phyloP scores from a whole-genome alignment of 768 basidiomycete genomes.

The Boletus pseudopeckii region DNA sequence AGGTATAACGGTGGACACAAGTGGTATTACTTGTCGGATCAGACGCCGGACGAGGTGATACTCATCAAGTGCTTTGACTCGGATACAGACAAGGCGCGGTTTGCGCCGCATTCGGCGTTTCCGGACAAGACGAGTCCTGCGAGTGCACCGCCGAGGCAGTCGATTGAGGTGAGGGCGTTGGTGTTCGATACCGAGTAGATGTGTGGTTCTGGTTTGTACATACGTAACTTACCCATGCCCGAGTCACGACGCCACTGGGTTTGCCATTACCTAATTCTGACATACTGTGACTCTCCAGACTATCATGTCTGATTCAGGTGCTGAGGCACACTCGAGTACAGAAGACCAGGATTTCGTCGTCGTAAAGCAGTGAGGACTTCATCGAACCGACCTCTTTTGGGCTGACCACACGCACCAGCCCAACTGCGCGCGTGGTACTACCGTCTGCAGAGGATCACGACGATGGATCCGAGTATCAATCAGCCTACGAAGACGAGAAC shows the following conservation, averaged over 20 bases:
- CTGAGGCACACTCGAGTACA: conserved; percentile 4
- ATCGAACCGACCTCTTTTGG: not conserved
- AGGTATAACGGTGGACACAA: conserved; percentile 32
- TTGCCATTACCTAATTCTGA: conserved; percentile 9
- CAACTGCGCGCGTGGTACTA: conserved; percentile 46
- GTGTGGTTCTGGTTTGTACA: not conserved
- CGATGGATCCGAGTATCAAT: conserved; percentile 36
- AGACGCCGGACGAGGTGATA: conserved; percentile 37
- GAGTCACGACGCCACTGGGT: too few relatives aligned
- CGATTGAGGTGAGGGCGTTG: conserved; percentile 38
- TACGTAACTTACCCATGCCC: too few relatives aligned
- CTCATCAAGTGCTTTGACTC: conserved; percentile 44
- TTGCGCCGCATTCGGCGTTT: conserved; percentile 42
- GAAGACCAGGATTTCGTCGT: conserved; percentile 23
- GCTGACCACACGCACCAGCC: conserved; percentile 17
- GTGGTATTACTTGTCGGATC: conserved; percentile 37
- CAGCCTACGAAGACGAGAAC: conserved; percentile 42
- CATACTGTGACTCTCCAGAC: not conserved
- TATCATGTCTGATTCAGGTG: conserved; percentile 22
- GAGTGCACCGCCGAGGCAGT: conserved; percentile 33
- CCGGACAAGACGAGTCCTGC: conserved; percentile 30
- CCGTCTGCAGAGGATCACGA: conserved; percentile 33
- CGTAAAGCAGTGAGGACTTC: conserved; percentile 23
- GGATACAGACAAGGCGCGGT: conserved; percentile 31
- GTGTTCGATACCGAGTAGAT: conserved; percentile 35